These are phyloP conservation scores for Kodamaea sp. DNA, from an alignment of 1,139 yeast genomes.

Conservation along the genomic window DNA sequence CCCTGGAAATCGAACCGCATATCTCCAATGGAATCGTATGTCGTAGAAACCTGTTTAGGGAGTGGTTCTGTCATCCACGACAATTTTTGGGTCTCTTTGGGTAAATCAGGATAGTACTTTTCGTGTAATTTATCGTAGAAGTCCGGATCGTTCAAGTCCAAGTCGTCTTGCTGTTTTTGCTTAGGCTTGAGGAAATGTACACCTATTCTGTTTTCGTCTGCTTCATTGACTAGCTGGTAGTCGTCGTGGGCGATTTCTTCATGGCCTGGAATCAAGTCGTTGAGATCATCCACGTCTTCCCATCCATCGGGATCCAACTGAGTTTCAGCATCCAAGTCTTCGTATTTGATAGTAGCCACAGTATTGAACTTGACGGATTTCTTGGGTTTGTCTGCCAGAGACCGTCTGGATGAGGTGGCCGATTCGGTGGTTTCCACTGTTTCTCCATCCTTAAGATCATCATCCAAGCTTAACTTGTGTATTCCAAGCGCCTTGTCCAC, in stretches of 20 bases:
- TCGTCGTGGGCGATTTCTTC: conserved; percentile 39
- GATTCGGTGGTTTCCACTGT: conserved; percentile 4
- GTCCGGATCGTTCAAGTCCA: conserved; percentile 72
- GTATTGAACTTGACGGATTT: conserved; percentile 43
- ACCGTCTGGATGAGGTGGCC: background rate
- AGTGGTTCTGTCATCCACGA: conserved; percentile 86
- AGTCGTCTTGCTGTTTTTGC: conserved; percentile 32
- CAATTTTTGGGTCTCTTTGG: conserved; percentile 75
- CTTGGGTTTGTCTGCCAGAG: conserved; percentile 14
- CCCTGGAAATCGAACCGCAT: conserved; percentile 90
- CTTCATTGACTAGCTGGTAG: conserved; percentile 41
- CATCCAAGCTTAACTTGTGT: conserved; percentile 12
- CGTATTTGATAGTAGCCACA: conserved; percentile 43
- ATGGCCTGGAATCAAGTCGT: conserved; percentile 27
- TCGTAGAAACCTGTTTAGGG: conserved; percentile 44
- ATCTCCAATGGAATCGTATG: conserved; percentile 64
- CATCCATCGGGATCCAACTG: conserved; percentile 38
- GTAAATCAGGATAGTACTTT: conserved; percentile 86
- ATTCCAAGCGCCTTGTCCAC: conserved; percentile 44
- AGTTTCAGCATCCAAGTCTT: conserved; percentile 30
- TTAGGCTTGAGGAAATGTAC: conserved; percentile 69
- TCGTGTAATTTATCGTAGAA: conserved; percentile 79
- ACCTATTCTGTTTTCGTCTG: conserved; percentile 28
- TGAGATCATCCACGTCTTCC: conserved; percentile 43
- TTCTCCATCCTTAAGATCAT: conserved; percentile 7